Percentiles rank a stretch among this genome's conserved stretches.
phyloP scores from a whole-genome alignment of 371 early-diverging fungal species.

The Quaeritorhiza haematococci region DNA sequence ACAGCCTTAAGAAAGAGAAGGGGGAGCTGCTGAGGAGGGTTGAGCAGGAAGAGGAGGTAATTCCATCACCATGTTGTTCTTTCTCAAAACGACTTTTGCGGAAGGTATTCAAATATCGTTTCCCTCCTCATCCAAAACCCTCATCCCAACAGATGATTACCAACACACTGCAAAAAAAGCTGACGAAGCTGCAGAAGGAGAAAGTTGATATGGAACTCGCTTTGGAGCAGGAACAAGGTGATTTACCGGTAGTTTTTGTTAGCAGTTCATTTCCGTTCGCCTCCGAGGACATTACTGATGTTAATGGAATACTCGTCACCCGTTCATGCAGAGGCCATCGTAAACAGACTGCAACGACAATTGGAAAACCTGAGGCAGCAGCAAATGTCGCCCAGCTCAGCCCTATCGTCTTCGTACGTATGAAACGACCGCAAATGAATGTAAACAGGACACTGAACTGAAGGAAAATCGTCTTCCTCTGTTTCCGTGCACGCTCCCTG shows the following conservation, averaged over 20 bases:
- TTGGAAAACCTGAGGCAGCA: constrained; percentile 16
- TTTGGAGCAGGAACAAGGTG: constrained; percentile 29
- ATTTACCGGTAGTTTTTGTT: not conserved
- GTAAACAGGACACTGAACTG: not conserved
- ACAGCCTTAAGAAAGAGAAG: constrained; percentile 31
- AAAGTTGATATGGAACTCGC: constrained; percentile 36
- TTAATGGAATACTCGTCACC: constrained; percentile 1
- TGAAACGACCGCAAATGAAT: not conserved
- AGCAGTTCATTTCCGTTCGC: not conserved
- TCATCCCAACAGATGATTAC: no score
- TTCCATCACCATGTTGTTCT: not conserved
- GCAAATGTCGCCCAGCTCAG: constrained; percentile 6
- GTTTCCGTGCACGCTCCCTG: not conserved
- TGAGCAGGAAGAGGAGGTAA: constrained; percentile 23
- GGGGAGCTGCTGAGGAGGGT: constrained; percentile 31
- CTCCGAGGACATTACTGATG: not conserved
- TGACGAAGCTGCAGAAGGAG: constrained; percentile 31
- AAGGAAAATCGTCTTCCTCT: not conserved
- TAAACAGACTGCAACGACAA: constrained; percentile 31
- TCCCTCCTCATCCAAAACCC: not conserved
- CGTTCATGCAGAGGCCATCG: no score
- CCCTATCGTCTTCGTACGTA: not conserved
- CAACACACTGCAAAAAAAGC: constrained; percentile 28
- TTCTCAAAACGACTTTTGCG: not conserved
- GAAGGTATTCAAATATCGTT: not conserved